Conservation (phyloP, 805 yeast genomes). For the Blastobotrys terrestris region DNA sequence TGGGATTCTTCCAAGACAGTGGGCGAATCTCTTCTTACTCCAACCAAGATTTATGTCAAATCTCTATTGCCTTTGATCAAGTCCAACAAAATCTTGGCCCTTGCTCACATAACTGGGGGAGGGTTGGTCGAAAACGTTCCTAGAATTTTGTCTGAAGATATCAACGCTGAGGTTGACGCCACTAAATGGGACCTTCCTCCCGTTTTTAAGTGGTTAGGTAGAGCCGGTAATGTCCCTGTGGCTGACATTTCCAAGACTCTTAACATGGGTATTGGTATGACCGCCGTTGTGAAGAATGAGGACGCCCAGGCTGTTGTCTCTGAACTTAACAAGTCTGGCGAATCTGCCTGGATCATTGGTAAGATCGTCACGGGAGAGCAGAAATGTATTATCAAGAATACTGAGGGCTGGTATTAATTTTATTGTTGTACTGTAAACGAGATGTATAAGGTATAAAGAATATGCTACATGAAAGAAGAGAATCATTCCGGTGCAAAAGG, state of each 20-base stretch:
- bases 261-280: slow-evolving; percentile 97
- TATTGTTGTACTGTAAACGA: not conserved
- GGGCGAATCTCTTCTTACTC: slow-evolving; percentile 81
- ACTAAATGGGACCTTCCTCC: slow-evolving; percentile 76
- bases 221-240: slow-evolving; percentile 83
- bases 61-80: slow-evolving; percentile 72
- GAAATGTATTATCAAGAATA: slow-evolving; percentile 31
- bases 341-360: slow-evolving; percentile 69
- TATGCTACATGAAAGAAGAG: too few relatives aligned
- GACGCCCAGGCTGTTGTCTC: slow-evolving; percentile 53
- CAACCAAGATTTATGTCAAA: slow-evolving; percentile 92
- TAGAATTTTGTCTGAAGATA: slow-evolving; percentile 75
- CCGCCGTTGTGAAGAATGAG: slow-evolving; percentile 66
- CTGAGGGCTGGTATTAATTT: slow-evolving; percentile 30
- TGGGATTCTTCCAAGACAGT: slow-evolving; percentile 69
- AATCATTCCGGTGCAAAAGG: slow-evolving; percentile 30
- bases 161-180: slow-evolving; percentile 79
- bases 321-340: slow-evolving; percentile 58
- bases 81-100: slow-evolving; percentile 66
- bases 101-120: slow-evolving; percentile 98
- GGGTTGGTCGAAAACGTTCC: slow-evolving; percentile 96
- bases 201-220: slow-evolving; percentile 91
- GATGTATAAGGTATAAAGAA: too few relatives aligned
- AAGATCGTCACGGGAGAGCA: slow-evolving; percentile 41
- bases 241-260: slow-evolving; percentile 83